phyloP scores from a whole-genome alignment of 2,329 filamentous ascomycete genomes.

The Tolypocladium amazonense region DNA sequence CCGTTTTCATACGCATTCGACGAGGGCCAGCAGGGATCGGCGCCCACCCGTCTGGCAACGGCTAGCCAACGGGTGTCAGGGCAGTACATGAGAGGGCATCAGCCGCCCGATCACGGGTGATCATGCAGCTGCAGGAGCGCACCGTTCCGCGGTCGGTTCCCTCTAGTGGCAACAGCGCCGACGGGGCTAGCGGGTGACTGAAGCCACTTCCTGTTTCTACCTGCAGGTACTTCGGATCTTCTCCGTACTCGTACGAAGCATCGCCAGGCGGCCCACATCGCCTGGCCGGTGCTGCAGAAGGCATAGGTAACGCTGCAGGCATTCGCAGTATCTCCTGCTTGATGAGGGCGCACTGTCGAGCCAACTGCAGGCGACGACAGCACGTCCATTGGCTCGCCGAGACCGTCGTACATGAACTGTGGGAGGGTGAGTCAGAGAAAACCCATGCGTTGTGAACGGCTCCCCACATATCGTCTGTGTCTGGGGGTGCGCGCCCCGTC shows the following conservation, averaged over 20 bases:
- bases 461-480: not conserved
- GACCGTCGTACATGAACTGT: not conserved
- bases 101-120: constrained; percentile 20
- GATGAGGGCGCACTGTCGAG: not conserved
- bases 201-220: not conserved
- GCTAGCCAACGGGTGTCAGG: not conserved
- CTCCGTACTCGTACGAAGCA: not conserved
- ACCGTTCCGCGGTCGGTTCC: constrained; percentile 17
- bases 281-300: not conserved
- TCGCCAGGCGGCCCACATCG: not conserved
- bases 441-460: not conserved
- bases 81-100: constrained; percentile 1
- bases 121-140: constrained; percentile 24
- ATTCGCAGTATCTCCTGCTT: not conserved
- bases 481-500: not conserved
- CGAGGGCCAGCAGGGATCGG: not conserved
- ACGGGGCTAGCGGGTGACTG: not conserved
- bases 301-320: not conserved
- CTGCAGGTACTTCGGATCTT: not conserved
- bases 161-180: not conserved
- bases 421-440: not conserved
- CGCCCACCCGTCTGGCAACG: not conserved
- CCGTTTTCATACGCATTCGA: constrained; percentile 13
- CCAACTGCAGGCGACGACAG: not conserved
- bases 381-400: not conserved